Evolutionary conservation across 1,139 yeast genomes (phyloP).

Genomic region (Groenewaldozyma sp.): DNA sequence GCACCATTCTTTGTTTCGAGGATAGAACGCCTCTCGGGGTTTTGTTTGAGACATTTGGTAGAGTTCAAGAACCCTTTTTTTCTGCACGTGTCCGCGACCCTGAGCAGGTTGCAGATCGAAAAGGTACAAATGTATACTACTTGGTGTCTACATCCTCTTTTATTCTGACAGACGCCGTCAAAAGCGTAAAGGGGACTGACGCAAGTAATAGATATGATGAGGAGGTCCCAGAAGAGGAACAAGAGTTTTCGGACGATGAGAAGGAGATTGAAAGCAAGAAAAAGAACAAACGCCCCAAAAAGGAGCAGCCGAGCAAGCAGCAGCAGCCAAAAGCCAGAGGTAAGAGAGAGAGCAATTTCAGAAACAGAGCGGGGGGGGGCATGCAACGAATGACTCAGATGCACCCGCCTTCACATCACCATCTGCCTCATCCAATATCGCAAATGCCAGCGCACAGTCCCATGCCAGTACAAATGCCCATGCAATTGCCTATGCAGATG

Average conservation of each 20-base stretch:
- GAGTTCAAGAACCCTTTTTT: slow-evolving; percentile 74
- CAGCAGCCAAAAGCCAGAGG: slow-evolving; percentile 4
- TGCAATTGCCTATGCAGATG: slow-evolving; percentile 1
- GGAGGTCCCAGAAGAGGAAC: slow-evolving; percentile 86
- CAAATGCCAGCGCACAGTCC: slow-evolving; percentile 5
- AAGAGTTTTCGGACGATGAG: slow-evolving; percentile 92
- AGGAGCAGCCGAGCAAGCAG: slow-evolving; percentile 15
- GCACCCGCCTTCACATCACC: slow-evolving; percentile 13
- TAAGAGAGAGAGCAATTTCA: neutral
- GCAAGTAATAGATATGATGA: slow-evolving; percentile 95
- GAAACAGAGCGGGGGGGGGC: neutral
- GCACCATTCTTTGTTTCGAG: slow-evolving; percentile 69
- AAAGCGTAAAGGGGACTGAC: slow-evolving; percentile 73
- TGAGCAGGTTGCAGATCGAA: slow-evolving; percentile 37
- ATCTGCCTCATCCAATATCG: slow-evolving; percentile 9
- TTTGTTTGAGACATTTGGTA: slow-evolving; percentile 83
- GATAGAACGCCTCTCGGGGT: slow-evolving; percentile 72
- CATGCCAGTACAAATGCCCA: slow-evolving; percentile 9
- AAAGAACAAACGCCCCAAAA: slow-evolving; percentile 41
- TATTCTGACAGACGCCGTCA: slow-evolving; percentile 64
- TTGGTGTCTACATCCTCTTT: slow-evolving; percentile 79
- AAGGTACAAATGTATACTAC: slow-evolving; percentile 57
- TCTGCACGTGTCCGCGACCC: slow-evolving; percentile 56
- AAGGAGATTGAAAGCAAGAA: slow-evolving; percentile 53
- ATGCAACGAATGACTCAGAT: slow-evolving; percentile 17